Conservation (phyloP, 73 alveolate genomes). For the Paramecium sonneborni region DNA sequence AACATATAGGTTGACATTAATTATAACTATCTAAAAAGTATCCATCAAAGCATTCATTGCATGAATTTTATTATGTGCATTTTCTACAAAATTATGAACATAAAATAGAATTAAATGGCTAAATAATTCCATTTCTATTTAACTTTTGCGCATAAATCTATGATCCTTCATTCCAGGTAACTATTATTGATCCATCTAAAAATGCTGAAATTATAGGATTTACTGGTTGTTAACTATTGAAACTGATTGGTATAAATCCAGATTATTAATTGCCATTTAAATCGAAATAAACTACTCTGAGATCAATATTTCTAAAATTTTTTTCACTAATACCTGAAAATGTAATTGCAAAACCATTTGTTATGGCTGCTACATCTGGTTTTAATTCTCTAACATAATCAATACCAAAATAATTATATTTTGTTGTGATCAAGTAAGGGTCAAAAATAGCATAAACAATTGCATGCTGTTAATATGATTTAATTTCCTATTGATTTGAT, state of each 20-base stretch:
- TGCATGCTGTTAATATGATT: neutral
- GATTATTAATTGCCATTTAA: neutral
- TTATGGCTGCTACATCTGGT: neutral
- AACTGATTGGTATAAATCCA: neutral
- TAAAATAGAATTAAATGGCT: neutral
- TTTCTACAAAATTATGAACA: neutral
- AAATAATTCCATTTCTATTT: neutral
- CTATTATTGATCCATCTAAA: neutral
- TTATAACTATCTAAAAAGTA: neutral
- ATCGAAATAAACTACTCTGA: slow-evolving; percentile 1
- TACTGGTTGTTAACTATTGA: neutral
- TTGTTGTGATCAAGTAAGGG: neutral
- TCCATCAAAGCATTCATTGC: neutral
- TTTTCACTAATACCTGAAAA: neutral
- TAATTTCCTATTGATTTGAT: neutral
- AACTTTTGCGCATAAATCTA: neutral
- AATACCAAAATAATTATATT: neutral
- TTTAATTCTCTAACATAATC: neutral
- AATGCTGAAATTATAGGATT: neutral
- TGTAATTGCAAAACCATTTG: neutral
- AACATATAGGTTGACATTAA: neutral
- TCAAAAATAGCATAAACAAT: neutral
- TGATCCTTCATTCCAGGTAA: neutral
- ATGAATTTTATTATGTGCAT: neutral
- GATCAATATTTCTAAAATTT: neutral